Conservation (phyloP, 2,329 filamentous ascomycete genomes). For the Venturia carpophila region DNA sequence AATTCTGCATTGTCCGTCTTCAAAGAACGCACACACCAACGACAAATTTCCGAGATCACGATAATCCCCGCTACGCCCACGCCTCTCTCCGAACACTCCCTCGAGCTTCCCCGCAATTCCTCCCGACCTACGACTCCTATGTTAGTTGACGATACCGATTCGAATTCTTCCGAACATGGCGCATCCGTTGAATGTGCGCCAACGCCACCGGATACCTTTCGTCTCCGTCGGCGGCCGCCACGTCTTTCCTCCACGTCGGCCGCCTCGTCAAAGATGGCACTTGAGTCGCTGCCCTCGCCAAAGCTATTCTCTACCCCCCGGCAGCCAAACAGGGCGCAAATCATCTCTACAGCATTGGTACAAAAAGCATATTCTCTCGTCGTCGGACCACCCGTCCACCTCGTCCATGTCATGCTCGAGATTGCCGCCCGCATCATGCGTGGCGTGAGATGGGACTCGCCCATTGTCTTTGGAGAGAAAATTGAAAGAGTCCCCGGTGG, state of each 20-base stretch:
- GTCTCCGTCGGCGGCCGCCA: conserved; percentile 28
- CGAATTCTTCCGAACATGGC: neutral
- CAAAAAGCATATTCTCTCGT: conserved; percentile 71
- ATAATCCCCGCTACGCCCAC: conserved; percentile 22
- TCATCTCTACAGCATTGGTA: conserved; percentile 51
- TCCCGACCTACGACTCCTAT: conserved; percentile 36
- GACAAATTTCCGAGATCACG: conserved; percentile 32
- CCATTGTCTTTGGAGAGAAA: conserved; percentile 25
- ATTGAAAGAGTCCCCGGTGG: conserved; percentile 22
- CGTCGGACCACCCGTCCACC: conserved; percentile 69
- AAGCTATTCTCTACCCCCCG: conserved; percentile 52
- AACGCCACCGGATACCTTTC: conserved; percentile 34
- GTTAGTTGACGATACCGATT: conserved; percentile 34
- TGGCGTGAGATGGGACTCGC: conserved; percentile 29
- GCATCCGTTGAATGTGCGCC: conserved; percentile 31
- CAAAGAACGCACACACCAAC: conserved; percentile 18
- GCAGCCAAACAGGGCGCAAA: conserved; percentile 7
- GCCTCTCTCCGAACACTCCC: neutral
- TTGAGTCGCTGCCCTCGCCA: conserved; percentile 46
- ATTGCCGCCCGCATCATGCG: conserved; percentile 68
- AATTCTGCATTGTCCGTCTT: neutral
- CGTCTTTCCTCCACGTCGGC: neutral
- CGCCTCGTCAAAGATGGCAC: neutral
- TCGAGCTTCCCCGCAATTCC: neutral
- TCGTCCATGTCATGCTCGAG: conserved; percentile 70